Evolutionary conservation across 768 basidiomycete species (phyloP).

Genomic region (Suillus subalutaceus): DNA sequence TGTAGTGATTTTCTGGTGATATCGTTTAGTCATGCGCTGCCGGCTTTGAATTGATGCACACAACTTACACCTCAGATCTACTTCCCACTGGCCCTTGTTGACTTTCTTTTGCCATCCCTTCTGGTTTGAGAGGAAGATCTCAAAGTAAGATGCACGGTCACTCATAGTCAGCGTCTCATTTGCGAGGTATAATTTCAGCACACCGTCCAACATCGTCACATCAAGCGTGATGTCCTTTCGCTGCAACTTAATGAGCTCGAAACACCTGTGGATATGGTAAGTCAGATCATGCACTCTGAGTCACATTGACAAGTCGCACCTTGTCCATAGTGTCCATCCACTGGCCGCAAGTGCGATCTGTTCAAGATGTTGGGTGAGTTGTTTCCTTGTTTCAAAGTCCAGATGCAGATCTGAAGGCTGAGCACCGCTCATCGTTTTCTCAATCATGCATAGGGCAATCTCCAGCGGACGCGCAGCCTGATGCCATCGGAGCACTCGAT

Average conservation of each 20-base stretch:
- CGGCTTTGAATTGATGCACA: not conserved
- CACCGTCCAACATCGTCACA: too few relatives aligned
- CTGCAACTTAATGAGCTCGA: too few relatives aligned
- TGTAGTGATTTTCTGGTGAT: not conserved
- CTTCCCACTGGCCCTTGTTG: conserved; percentile 13
- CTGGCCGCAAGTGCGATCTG: not conserved
- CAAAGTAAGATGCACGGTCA: too few relatives aligned
- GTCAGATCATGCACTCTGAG: conserved; percentile 27
- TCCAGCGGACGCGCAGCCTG: not conserved
- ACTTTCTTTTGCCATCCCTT: conserved; percentile 24
- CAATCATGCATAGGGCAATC: not conserved
- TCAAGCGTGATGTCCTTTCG: too few relatives aligned
- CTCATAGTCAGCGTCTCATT: too few relatives aligned
- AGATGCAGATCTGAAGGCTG: not conserved
- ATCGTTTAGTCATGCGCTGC: not conserved
- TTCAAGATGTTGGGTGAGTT: conserved; percentile 1
- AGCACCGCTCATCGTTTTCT: not conserved
- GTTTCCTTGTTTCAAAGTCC: not conserved
- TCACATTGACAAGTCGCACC: not conserved
- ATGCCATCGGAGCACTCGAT: not conserved
- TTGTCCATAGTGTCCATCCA: conserved; percentile 8
- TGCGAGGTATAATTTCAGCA: too few relatives aligned
- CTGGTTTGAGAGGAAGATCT: conserved; percentile 16
- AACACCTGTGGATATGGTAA: conserved; percentile 2
- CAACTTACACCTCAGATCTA: conserved; percentile 16